Percentiles rank a stretch among this genome's conserved stretches.
phyloP scores from a whole-genome alignment of 148 eudicot genomes.

The Simmondsia chinensis region DNA sequence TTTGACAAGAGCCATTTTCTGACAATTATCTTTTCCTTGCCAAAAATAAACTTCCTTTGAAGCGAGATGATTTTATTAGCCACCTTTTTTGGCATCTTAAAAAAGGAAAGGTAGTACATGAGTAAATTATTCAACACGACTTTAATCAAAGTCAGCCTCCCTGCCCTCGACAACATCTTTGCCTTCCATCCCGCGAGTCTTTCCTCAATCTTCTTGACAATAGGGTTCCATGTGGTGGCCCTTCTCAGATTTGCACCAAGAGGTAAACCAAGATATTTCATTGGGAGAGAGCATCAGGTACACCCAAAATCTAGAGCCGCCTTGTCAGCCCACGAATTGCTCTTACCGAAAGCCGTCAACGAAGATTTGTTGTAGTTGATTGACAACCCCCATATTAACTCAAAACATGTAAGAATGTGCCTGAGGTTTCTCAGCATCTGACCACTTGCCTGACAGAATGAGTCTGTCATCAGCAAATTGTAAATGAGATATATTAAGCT shows the following conservation, averaged over 20 bases:
- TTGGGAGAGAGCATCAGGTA: neutral
- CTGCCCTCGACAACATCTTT: neutral
- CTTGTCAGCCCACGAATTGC: neutral
- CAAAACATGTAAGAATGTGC: no score
- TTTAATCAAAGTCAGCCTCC: neutral
- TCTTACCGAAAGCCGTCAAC: no score
- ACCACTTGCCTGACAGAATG: neutral
- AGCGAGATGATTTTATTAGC: no score
- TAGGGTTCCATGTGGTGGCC: neutral
- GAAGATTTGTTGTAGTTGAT: no score
- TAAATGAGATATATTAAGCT: neutral
- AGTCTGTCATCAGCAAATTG: neutral
- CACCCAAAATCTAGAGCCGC: no score
- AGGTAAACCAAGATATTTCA: neutral
- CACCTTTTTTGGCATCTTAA: no score
- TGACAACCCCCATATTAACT: no score
- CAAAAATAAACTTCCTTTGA: no score
- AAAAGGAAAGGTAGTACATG: neutral
- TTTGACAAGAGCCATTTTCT: no score
- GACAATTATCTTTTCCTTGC: no score
- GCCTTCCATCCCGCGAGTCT: neutral
- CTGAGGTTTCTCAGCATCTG: no score
- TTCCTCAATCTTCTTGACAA: neutral
- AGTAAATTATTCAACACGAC: neutral
- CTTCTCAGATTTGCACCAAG: neutral